Percentiles rank a stretch among this genome's conserved stretches.
These are phyloP conservation scores for Cercospora beticola DNA, from an alignment of 2,329 filamentous ascomycete species.

Conservation along the genomic window DNA sequence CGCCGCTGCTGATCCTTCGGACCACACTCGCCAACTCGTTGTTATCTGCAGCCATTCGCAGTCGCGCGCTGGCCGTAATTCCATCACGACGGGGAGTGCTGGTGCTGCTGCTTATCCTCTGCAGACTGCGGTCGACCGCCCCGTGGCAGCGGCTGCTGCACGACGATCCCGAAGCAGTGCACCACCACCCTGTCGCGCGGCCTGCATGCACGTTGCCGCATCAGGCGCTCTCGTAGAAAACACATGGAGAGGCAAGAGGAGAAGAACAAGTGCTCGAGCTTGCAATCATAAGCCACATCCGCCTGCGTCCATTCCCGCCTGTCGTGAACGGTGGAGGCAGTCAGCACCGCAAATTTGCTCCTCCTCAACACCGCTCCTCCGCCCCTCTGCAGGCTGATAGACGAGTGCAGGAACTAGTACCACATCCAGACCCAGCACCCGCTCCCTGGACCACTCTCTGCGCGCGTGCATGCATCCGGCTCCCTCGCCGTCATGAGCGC, in stretches of 20 bases:
- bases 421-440: background rate
- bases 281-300: background rate
- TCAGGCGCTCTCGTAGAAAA: background rate
- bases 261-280: background rate
- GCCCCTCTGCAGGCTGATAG: background rate
- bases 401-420: background rate
- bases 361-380: background rate
- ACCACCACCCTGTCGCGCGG: background rate
- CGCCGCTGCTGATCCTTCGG: background rate
- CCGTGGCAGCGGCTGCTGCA: background rate
- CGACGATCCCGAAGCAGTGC: background rate
- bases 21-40: background rate
- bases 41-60: conserved; percentile 15
- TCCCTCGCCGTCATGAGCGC: conserved; percentile 1
- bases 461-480: background rate
- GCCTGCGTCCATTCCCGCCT: background rate
- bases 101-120: background rate
- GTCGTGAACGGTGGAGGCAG: background rate
- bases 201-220: background rate
- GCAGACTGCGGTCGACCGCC: background rate
- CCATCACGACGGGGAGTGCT: background rate
- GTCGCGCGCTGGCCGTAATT: background rate
- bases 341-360: background rate
- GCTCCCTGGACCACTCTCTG: background rate
- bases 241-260: background rate